phyloP scores from a whole-genome alignment of 1,284 basidiomycete species.

The Tilletia indica region DNA sequence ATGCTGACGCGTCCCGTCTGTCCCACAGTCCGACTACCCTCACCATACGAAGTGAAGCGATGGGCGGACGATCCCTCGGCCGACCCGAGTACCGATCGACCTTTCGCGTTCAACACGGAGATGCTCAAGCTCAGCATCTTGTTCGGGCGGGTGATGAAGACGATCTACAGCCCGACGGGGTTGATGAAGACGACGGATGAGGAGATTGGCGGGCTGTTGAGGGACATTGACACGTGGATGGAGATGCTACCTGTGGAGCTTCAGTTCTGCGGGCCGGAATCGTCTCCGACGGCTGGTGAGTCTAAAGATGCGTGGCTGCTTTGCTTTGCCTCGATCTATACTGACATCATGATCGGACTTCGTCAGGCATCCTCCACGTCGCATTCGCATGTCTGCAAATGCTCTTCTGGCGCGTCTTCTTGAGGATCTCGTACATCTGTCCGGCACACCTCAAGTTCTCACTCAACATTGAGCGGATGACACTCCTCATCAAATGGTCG shows the following conservation, averaged over 20 bases:
- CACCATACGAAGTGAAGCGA: constrained; percentile 46
- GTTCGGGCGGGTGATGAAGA: constrained; percentile 53
- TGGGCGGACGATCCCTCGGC: constrained; percentile 37
- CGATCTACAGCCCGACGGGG: constrained; percentile 51
- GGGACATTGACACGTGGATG: constrained; percentile 47
- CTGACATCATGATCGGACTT: not conserved
- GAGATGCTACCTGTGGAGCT: constrained; percentile 40
- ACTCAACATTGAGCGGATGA: constrained; percentile 50
- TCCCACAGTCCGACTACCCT: constrained; percentile 40
- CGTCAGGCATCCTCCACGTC: constrained; percentile 44
- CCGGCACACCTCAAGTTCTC: constrained; percentile 49
- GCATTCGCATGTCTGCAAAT: constrained; percentile 44
- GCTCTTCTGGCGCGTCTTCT: constrained; percentile 51
- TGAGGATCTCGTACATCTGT: constrained; percentile 52
- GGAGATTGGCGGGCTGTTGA: constrained; percentile 44
- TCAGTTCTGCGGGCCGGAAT: constrained; percentile 35
- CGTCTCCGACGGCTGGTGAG: constrained; percentile 26
- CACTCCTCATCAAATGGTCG: constrained; percentile 38
- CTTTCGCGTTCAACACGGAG: constrained; percentile 51
- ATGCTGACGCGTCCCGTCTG: no score
- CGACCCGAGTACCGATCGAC: constrained; percentile 34
- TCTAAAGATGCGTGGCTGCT: not conserved
- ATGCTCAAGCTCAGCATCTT: constrained; percentile 52
- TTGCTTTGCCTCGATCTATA: not conserved
- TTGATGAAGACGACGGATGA: constrained; percentile 52